A percentile compares a stretch with the other conserved stretches of the same genome.
These are phyloP conservation scores for Oropetium thomaeum DNA, from an alignment of 176 grass and related monocot species.

Conservation along the genomic window DNA sequence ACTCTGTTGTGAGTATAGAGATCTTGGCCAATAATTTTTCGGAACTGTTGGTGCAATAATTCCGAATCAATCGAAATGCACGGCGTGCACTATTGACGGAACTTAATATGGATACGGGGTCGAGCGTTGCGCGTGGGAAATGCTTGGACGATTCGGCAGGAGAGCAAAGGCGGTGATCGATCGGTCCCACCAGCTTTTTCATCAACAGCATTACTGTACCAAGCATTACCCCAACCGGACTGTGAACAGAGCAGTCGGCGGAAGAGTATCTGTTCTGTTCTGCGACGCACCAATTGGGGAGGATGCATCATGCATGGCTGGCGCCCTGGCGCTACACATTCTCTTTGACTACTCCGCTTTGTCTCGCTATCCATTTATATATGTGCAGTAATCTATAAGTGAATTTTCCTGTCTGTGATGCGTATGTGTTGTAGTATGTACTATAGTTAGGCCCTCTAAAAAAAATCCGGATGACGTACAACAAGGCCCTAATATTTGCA, in stretches of 20 bases:
- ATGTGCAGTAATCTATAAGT: too few relatives aligned
- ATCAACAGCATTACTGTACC: not conserved
- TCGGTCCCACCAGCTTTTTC: constrained; percentile 4
- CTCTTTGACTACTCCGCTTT: not conserved
- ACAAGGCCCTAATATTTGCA: too few relatives aligned
- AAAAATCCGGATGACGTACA: too few relatives aligned
- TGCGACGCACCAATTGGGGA: not conserved
- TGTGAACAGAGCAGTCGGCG: not conserved
- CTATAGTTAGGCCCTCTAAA: too few relatives aligned
- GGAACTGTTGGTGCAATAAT: not conserved
- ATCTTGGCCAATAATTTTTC: not conserved
- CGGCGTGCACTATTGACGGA: not conserved
- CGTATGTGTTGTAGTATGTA: too few relatives aligned
- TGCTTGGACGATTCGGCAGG: not conserved
- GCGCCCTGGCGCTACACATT: constrained; percentile 2
- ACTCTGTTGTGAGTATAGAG: too few relatives aligned
- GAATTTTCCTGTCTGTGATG: too few relatives aligned
- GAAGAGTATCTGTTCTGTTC: constrained; percentile 14
- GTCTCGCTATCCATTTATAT: not conserved
- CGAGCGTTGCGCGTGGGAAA: not conserved
- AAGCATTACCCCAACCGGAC: constrained; percentile 8
- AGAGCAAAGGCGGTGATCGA: too few relatives aligned
- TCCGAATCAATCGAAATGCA: not conserved
- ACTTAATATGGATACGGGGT: not conserved
- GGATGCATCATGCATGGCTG: too few relatives aligned